Percentiles rank a stretch among this genome's conserved stretches.
phyloP scores from a whole-genome alignment of 108 stramenopile genomes.

The Pseudonitzschia multiseries region DNA sequence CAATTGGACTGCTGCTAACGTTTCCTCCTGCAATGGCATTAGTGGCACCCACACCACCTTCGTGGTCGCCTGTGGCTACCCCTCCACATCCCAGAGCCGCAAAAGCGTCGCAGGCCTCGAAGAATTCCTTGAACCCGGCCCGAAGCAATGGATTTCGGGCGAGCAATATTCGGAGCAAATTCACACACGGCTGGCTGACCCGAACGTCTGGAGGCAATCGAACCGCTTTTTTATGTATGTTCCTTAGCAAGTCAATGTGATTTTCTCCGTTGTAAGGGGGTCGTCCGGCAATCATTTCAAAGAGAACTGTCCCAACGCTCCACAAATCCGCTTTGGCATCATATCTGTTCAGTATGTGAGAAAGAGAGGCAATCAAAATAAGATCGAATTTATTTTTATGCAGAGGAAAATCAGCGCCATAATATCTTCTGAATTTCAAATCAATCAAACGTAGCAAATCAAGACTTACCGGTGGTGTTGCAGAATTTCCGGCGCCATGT shows the following conservation, averaged over 20 bases:
- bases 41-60: constrained; percentile 20
- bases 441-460: background rate
- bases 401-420: background rate
- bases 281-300: constrained; percentile 93
- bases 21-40: background rate
- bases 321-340: constrained; percentile 98
- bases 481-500: constrained; percentile 98
- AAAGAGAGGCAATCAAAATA: background rate
- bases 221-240: constrained; percentile 84
- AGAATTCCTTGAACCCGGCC: constrained; percentile 82
- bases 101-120: constrained; percentile 72
- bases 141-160: constrained; percentile 76
- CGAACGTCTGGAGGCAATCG: constrained; percentile 80
- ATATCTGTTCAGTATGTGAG: constrained; percentile 54
- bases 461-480: constrained; percentile 62
- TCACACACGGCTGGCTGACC: constrained; percentile 79
- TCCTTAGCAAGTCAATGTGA: constrained; percentile 86
- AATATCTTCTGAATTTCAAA: background rate
- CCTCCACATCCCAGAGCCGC: constrained; percentile 84
- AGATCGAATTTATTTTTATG: constrained; percentile 9
- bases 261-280: constrained; percentile 91
- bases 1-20: background rate
- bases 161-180: constrained; percentile 70
- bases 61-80: constrained; percentile 19
- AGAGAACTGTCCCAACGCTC: constrained; percentile 95